A percentile compares a stretch with the other conserved stretches of the same genome.
Evolutionary conservation across 208 protist species (phyloP).

Genomic region (Herpetomonas samuelpessoai): DNA sequence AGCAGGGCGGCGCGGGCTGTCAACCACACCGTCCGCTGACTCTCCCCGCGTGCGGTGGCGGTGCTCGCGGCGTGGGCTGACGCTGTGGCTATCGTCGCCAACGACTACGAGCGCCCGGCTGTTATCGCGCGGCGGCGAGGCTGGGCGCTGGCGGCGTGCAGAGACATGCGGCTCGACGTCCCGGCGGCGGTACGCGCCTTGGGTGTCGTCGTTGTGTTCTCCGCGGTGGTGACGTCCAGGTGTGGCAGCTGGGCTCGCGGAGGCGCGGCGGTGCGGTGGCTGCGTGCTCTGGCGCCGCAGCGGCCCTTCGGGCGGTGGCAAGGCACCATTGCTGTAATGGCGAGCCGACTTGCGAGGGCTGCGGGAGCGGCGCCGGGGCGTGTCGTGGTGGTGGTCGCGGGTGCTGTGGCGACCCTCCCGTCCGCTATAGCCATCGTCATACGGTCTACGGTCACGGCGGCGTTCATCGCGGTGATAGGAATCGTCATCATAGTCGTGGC

Average conservation of each 20-base stretch:
- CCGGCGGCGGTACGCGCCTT: conserved; percentile 15
- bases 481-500: not conserved
- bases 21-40: conserved; percentile 11
- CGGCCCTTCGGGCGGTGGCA: conserved; percentile 8
- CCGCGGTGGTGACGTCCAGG: conserved; percentile 2
- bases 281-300: conserved; percentile 34
- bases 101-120: conserved; percentile 19
- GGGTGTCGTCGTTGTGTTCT: conserved; percentile 3
- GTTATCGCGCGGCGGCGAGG: conserved; percentile 7
- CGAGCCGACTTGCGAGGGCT: not conserved
- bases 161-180: conserved; percentile 14
- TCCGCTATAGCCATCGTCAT: not conserved
- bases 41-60: conserved; percentile 5
- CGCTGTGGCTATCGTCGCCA: conserved; percentile 6
- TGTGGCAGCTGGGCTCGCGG: conserved; percentile 5
- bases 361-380: not conserved
- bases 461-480: no score
- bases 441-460: no score
- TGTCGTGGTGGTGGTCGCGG: not conserved
- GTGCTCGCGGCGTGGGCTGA: conserved; percentile 14
- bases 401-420: not conserved
- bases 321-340: not conserved
- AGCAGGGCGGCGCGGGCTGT: conserved; percentile 9
- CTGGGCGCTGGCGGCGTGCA: not conserved
- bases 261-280: conserved; percentile 19